Evolutionary conservation across 371 early-diverging fungal species (phyloP), one percentile per base, ranked within the genome.

Genomic region (Rozella allomycis): DNA sequence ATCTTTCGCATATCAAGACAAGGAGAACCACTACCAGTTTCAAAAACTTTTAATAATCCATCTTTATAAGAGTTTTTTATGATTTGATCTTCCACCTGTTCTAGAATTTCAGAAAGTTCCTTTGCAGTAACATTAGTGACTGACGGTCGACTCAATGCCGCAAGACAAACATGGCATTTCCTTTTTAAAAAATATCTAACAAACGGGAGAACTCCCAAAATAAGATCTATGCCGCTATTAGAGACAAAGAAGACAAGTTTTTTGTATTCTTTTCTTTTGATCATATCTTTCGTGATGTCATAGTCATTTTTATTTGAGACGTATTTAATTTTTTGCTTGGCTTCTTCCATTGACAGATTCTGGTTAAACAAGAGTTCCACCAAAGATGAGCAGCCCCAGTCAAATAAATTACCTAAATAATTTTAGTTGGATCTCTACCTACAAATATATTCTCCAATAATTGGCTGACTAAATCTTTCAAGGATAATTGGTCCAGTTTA

Each of bases 191-290:
- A 45, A 34, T 45, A 57, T 8, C 73, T 40, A 11, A 58, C 69
- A 36, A 74, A 65, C 18, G 75, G 75, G 10, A 74, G 34, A 10
- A 74, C 58, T 23, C 72, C 33, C 17, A 32, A 32, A 14, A 65
- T 42, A 30, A 70, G 52, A 37, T 75, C 75, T 1, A 70, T 66
- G 9, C 75, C 75, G 41, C 59, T 55, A 49, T 76, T 76, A 42
- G 75, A 75, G 4, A 70, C 67, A 47, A 74, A 74, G 6, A 75
- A 52, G 11, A 75, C 47, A 7, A 53, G 58, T 30, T 62, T 58
- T 29, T 37, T 37, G 46, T 67, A 63, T 8, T 41, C 34, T 1
- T n/a, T n/a, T n/a, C n/a, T n/a, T n/a, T n/a, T n/a, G n/a, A n/a
- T n/a, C n/a, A n/a, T n/a, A n/a, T n/a, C n/a, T n/a, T n/a, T n/a